phyloP scores from a whole-genome alignment of 2,329 filamentous ascomycete genomes.

The Ascochyta viciae-villosae region DNA sequence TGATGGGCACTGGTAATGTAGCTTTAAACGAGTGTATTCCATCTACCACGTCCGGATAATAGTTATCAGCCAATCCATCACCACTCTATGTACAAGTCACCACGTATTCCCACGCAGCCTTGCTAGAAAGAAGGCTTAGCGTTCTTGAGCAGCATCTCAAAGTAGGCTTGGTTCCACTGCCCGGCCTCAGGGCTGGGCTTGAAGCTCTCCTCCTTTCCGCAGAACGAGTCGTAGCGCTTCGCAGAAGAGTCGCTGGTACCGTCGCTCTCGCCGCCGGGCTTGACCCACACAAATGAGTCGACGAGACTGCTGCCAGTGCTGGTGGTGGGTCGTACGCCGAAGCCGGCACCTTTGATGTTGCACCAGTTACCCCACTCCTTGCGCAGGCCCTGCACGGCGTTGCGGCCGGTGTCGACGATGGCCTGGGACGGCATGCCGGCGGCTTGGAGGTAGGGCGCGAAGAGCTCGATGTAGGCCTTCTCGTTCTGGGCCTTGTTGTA shows the following conservation, averaged over 20 bases:
- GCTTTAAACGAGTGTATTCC: not conserved
- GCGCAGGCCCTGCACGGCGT: constrained; percentile 58
- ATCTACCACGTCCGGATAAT: not conserved
- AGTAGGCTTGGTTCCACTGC: constrained; percentile 66
- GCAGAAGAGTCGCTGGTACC: constrained; percentile 55
- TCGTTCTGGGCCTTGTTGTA: constrained; percentile 59
- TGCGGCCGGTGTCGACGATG: constrained; percentile 65
- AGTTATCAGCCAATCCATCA: no score
- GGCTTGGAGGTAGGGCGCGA: constrained; percentile 57
- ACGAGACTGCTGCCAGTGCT: constrained; percentile 65
- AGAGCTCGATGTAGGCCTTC: constrained; percentile 59
- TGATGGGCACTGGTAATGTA: not conserved
- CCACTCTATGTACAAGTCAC: not conserved
- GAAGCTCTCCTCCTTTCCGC: constrained; percentile 62
- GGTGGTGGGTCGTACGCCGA: constrained; percentile 66
- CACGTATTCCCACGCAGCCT: not conserved
- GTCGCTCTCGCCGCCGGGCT: constrained; percentile 67
- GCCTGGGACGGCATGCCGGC: constrained; percentile 62
- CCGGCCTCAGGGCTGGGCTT: constrained; percentile 74
- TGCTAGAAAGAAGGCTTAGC: constrained; percentile 47
- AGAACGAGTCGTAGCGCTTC: constrained; percentile 63
- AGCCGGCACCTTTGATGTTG: constrained; percentile 70
- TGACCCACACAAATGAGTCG: constrained; percentile 75
- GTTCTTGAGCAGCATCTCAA: constrained; percentile 48
- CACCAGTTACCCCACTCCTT: constrained; percentile 69